Conservation (phyloP, 345 rosid species). For the Populus simonii region DNA sequence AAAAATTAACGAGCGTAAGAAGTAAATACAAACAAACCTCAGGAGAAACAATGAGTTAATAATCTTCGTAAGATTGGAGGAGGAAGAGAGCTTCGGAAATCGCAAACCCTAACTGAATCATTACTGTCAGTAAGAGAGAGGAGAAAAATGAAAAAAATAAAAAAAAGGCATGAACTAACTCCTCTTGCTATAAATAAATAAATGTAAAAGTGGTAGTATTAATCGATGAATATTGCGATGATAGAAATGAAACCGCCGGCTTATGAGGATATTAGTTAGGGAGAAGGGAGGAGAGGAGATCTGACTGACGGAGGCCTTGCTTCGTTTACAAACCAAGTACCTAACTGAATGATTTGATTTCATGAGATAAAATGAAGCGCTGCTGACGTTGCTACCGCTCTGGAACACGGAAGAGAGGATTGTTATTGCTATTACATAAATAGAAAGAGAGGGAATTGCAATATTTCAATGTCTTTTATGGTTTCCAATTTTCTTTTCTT, state of each 20-base stretch:
- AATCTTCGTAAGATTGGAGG: neutral
- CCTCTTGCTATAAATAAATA: neutral
- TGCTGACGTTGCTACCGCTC: neutral
- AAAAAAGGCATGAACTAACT: too few relatives aligned
- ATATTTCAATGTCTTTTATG: too few relatives aligned
- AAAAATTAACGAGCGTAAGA: neutral
- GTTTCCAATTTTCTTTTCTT: too few relatives aligned
- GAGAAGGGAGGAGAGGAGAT: neutral
- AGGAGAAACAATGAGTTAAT: neutral
- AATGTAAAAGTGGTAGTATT: neutral
- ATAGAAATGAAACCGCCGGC: neutral
- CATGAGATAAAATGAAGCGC: neutral
- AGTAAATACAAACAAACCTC: neutral
- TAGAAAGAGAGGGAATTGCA: too few relatives aligned
- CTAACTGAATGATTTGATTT: too few relatives aligned
- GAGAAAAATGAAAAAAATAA: too few relatives aligned
- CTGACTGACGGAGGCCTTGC: neutral
- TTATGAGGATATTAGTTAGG: neutral
- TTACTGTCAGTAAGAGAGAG: neutral
- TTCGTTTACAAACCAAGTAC: too few relatives aligned
- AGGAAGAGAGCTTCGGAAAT: neutral
- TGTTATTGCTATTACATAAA: too few relatives aligned
- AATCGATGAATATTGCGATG: neutral
- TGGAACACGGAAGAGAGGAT: too few relatives aligned
- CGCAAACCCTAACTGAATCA: neutral